Percentiles rank a stretch among this genome's conserved stretches.
Evolutionary conservation across 2,329 filamentous ascomycete genomes (phyloP).

Genomic region (Alternaria sp.): DNA sequence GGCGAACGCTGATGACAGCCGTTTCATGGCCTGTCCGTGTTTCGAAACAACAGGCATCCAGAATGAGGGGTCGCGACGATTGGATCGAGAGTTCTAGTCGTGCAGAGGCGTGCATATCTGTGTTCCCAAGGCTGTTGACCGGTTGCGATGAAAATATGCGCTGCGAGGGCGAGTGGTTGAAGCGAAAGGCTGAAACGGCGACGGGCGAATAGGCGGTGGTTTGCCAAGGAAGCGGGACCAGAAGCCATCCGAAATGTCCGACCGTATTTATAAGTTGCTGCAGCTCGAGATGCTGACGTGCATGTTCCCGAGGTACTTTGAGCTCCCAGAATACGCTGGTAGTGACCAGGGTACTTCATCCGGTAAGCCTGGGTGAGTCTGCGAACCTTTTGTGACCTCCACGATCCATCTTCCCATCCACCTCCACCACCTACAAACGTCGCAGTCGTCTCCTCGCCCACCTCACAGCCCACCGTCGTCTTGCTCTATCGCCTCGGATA

Average conservation of each 20-base stretch:
- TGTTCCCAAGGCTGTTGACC: constrained; percentile 8
- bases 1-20: constrained; percentile 7
- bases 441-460: background rate
- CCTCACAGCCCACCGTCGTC: background rate
- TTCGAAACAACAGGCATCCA: constrained; percentile 24
- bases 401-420: background rate
- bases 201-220: constrained; percentile 3
- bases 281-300: background rate
- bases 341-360: background rate
- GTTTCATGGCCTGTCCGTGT: constrained; percentile 24
- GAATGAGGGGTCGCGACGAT: constrained; percentile 12
- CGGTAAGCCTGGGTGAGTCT: background rate
- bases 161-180: constrained; percentile 8
- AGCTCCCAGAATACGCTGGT: background rate
- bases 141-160: constrained; percentile 1
- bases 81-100: background rate
- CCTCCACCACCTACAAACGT: background rate
- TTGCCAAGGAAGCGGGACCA: constrained; percentile 9
- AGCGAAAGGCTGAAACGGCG: constrained; percentile 17
- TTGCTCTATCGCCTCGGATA: too few relatives aligned
- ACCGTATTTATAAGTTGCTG: background rate
- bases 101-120: constrained; percentile 2
- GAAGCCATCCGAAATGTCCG: background rate
- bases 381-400: background rate
- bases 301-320: background rate